Conservation (phyloP, 169 alveolate genomes). For the Neospora caninum region DNA sequence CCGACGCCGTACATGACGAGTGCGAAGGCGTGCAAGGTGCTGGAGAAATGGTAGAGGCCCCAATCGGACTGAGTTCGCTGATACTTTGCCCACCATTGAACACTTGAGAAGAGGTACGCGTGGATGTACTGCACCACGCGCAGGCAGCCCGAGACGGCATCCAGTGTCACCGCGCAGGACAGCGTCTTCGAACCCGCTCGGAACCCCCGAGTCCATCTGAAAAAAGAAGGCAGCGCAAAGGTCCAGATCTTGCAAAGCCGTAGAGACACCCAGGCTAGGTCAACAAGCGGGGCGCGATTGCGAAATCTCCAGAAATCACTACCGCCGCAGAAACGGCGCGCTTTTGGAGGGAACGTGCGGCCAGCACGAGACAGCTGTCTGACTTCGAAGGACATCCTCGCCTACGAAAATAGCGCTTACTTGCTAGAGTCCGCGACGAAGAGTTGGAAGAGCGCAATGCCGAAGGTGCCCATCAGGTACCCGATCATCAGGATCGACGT, state of each 20-base stretch:
- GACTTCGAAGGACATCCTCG: neutral
- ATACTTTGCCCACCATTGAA: slow-evolving; percentile 88
- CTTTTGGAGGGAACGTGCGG: too few relatives aligned
- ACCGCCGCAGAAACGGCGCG: too few relatives aligned
- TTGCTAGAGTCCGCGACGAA: slow-evolving; percentile 86
- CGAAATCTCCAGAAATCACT: too few relatives aligned
- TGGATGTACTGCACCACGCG: slow-evolving; percentile 83
- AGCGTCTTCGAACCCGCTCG: slow-evolving; percentile 87
- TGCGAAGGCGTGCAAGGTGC: slow-evolving; percentile 84
- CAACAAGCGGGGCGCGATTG: too few relatives aligned
- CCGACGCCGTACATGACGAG: slow-evolving; percentile 86
- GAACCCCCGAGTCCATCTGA: slow-evolving; percentile 81
- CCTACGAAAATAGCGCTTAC: slow-evolving; percentile 58
- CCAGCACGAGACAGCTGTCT: too few relatives aligned
- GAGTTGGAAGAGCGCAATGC: slow-evolving; percentile 84
- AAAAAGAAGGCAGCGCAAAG: neutral
- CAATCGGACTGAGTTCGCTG: slow-evolving; percentile 89
- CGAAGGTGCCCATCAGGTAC: slow-evolving; percentile 82
- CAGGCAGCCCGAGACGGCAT: slow-evolving; percentile 79
- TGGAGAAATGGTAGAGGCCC: slow-evolving; percentile 84
- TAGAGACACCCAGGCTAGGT: too few relatives aligned
- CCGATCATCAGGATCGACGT: slow-evolving; percentile 80
- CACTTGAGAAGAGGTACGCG: slow-evolving; percentile 84
- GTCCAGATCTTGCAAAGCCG: too few relatives aligned
- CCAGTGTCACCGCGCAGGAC: slow-evolving; percentile 86